Base-by-base conservation (phyloP, 441 rosid genomes). In the Theobroma grandiflorum region DNA sequence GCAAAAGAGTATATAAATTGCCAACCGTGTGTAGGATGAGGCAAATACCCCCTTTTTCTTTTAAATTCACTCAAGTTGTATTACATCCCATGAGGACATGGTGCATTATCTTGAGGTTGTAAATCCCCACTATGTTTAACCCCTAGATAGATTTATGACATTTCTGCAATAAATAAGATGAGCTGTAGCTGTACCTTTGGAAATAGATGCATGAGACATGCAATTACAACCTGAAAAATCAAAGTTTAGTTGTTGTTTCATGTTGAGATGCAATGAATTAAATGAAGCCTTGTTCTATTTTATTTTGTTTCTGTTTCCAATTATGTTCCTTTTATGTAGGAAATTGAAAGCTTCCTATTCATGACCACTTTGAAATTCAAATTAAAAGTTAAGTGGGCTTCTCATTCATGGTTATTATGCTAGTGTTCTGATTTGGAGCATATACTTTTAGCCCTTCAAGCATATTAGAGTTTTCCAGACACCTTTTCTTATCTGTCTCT, bases 81-180 rank as follows among this genome's bases (percentile, higher is more conserved):
- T 43, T 43, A 43, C 8, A 8, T 33, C 71, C 40, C 58, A 49
- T 14, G 74, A 70, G 40, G 33, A 4, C 59, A 49, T 49, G 58
- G 42, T 70, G 59, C 14, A 49, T 70, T 70, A 15, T 45, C 40
- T 45, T 69, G 37, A 69, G 53, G 53, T 12, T 69, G 14, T 10
- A n/a, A n/a, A 55, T 57, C 18, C 31, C 62, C 45, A 50, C 50
- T 72, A 15, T 2, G 37, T 31, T 71, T 6, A 50, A 71, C 42
- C 43, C 16, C 61, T 33, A 2, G 33, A n/a, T 6, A 72, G 49
- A 72, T 71, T 31, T 72, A 72, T 52, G 64, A 53, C 18, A 52
- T 72, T 71, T 52, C 62, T 72, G n/a, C 62, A 50, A 72, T 52
- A 50, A 35, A 33, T 37, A 72, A 11, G 49, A 72, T 72, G 64